These are phyloP conservation scores for Backusella macrospora DNA, from an alignment of 192 early-diverging fungal species.

Conservation along the genomic window DNA sequence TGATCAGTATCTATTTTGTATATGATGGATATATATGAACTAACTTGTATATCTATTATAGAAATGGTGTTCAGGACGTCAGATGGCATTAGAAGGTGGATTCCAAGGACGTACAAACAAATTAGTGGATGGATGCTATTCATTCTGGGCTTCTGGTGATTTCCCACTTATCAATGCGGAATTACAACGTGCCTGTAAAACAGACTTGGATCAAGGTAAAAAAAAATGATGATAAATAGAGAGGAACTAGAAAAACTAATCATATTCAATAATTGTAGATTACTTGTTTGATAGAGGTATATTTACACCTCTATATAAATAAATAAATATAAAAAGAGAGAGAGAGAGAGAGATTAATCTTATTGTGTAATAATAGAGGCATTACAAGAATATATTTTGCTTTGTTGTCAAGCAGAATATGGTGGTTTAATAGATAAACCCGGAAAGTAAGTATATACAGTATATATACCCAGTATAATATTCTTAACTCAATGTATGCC, in stretches of 20 bases:
- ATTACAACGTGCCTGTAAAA: conserved; percentile 21
- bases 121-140: conserved; percentile 98
- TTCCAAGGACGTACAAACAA: conserved; percentile 97
- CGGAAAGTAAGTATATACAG: conserved; percentile 62
- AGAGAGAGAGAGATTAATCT: background rate
- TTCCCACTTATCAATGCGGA: conserved; percentile 69
- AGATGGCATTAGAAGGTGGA: conserved; percentile 92
- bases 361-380: conserved; percentile 49
- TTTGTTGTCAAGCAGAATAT: conserved; percentile 74
- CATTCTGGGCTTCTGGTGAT: conserved; percentile 91
- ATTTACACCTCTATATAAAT: no score
- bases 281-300: conserved; percentile 54
- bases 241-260: background rate
- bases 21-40: background rate
- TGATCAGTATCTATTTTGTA: conserved; percentile 13
- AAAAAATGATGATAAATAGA: background rate
- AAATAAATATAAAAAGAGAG: background rate
- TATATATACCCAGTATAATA: background rate
- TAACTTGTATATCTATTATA: conserved; percentile 14
- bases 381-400: conserved; percentile 87
- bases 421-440: conserved; percentile 96
- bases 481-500: background rate
- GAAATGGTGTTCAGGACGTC: conserved; percentile 76
- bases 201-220: conserved; percentile 19
- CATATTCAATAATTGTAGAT: conserved; percentile 22